phyloP scores from a whole-genome alignment of 805 yeast genomes.

The Allodekkera sacchari region DNA sequence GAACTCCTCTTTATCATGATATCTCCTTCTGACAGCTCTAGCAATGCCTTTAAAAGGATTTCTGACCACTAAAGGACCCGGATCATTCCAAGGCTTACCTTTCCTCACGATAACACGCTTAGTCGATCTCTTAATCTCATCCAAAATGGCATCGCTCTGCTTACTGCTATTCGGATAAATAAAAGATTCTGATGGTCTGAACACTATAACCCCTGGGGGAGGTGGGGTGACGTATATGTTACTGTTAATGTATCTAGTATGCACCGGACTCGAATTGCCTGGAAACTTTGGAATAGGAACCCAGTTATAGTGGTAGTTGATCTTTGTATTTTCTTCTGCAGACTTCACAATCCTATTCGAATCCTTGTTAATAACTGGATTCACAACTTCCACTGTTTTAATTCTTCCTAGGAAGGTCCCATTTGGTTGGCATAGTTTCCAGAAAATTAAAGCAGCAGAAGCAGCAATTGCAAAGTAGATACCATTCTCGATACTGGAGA shows the following conservation, averaged over 20 bases:
- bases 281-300: constrained; percentile 45
- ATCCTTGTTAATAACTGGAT: constrained; percentile 36
- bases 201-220: constrained; percentile 86
- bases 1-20: constrained; percentile 7
- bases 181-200: constrained; percentile 73
- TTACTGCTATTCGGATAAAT: constrained; percentile 74
- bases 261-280: constrained; percentile 15
- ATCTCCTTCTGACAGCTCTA: background rate
- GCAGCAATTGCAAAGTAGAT: constrained; percentile 87
- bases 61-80: constrained; percentile 48
- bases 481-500: constrained; percentile 77
- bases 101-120: constrained; percentile 43
- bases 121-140: constrained; percentile 54
- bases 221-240: constrained; percentile 60
- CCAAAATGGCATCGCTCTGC: constrained; percentile 62
- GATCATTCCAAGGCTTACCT: constrained; percentile 83
- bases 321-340: constrained; percentile 3
- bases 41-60: constrained; percentile 10
- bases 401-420: constrained; percentile 80
- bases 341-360: background rate
- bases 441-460: constrained; percentile 63
- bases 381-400: constrained; percentile 59
- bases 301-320: constrained; percentile 39
- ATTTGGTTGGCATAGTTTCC: constrained; percentile 70
- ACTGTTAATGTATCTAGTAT: constrained; percentile 38